Conservation (phyloP, 2,329 filamentous ascomycete species). For the Chrysoporthe cubensis region DNA sequence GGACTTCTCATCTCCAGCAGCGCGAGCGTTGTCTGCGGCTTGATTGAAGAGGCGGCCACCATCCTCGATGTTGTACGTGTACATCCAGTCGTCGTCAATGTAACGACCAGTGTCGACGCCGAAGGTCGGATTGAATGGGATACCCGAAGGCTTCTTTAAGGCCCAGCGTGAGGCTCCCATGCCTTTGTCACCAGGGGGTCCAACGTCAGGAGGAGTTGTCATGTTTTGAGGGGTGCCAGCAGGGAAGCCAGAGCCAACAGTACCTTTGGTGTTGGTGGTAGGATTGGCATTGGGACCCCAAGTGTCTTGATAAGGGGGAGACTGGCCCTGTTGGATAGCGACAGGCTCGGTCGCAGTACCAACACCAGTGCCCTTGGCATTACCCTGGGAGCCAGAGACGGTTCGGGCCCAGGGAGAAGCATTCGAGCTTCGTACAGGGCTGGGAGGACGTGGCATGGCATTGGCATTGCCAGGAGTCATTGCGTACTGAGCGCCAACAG, state of each 20-base stretch:
- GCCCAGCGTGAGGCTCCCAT: not conserved
- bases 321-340: too few relatives aligned
- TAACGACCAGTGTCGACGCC: not conserved
- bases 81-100: conserved; percentile 5
- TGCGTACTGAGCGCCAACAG: not conserved
- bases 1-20: not conserved
- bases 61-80: conserved; percentile 8
- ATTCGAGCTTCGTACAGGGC: too few relatives aligned
- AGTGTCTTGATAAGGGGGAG: too few relatives aligned
- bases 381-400: too few relatives aligned
- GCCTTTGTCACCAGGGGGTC: not conserved
- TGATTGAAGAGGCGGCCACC: not conserved
- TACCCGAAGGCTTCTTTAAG: not conserved
- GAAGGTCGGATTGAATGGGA: conserved; percentile 1
- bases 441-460: not conserved
- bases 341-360: too few relatives aligned
- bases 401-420: too few relatives aligned
- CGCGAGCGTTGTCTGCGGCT: conserved; percentile 6
- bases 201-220: not conserved
- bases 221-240: not conserved
- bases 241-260: not conserved
- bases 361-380: too few relatives aligned
- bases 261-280: not conserved
- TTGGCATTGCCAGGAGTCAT: not conserved
- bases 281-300: too few relatives aligned